A percentile compares a stretch with the other conserved stretches of the same genome.
Evolutionary conservation across 257 asterid genomes (phyloP).

Genomic region (Ocimum tenuiflorum): DNA sequence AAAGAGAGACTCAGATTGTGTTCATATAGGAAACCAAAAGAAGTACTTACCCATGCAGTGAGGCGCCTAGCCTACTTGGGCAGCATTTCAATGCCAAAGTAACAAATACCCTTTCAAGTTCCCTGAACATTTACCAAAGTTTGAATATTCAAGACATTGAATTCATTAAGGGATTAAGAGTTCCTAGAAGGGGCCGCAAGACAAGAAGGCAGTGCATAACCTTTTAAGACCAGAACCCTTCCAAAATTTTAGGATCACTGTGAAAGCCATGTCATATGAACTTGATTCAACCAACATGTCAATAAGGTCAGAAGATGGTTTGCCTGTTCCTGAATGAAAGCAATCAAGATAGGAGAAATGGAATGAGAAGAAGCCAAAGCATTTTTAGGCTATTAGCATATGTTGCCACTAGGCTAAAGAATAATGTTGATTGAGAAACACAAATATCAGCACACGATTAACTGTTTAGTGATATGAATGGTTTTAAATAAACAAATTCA

Average conservation of each 20-base stretch:
- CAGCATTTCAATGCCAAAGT: constrained; percentile 84
- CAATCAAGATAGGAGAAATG: neutral
- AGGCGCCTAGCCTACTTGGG: constrained; percentile 37
- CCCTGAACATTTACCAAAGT: constrained; percentile 43
- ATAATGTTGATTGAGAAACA: neutral
- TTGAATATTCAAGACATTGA: constrained; percentile 7
- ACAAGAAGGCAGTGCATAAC: constrained; percentile 31
- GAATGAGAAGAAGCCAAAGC: constrained; percentile 8
- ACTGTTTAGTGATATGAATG: neutral
- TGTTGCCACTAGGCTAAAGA: constrained; percentile 3
- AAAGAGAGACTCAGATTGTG: neutral
- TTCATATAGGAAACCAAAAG: constrained; percentile 6
- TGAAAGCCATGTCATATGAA: constrained; percentile 84
- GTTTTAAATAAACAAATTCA: constrained; percentile 13
- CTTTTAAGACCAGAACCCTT: constrained; percentile 77
- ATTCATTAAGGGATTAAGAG: constrained; percentile 14
- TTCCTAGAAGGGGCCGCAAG: constrained; percentile 15
- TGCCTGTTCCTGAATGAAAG: constrained; percentile 50
- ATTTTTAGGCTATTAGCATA: neutral
- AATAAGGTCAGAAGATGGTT: constrained; percentile 58
- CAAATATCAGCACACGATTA: constrained; percentile 2
- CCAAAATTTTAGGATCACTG: constrained; percentile 79
- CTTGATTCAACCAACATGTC: constrained; percentile 86
- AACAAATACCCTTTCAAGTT: constrained; percentile 73
- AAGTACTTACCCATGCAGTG: constrained; percentile 41